Evolutionary conservation across 1,284 basidiomycete species (phyloP).

Genomic region (Apiotrichum gracile): DNA sequence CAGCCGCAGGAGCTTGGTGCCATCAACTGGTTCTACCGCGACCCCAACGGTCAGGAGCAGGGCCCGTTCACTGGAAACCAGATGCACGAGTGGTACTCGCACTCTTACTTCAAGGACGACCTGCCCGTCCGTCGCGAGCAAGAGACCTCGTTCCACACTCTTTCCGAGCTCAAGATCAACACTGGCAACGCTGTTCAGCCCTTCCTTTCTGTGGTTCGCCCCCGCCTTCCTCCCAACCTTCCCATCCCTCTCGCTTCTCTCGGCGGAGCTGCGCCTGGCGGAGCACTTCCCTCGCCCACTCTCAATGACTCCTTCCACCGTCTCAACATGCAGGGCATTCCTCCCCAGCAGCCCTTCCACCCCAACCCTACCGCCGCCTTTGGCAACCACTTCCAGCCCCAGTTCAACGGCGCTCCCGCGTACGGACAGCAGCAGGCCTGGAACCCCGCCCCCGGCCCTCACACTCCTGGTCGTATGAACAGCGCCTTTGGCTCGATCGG

Average conservation of each 20-base stretch:
- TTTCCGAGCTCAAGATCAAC: slow-evolving; percentile 41
- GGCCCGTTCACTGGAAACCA: slow-evolving; percentile 86
- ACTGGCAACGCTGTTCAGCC: slow-evolving; percentile 44
- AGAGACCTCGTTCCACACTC: slow-evolving; percentile 43
- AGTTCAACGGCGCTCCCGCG: slow-evolving; percentile 8
- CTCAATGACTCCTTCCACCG: slow-evolving; percentile 32
- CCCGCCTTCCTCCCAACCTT: slow-evolving; percentile 39
- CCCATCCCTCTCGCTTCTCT: slow-evolving; percentile 33
- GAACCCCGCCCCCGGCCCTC: slow-evolving; percentile 14
- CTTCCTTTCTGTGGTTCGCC: slow-evolving; percentile 39
- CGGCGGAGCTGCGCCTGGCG: slow-evolving; percentile 15
- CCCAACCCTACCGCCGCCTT: slow-evolving; percentile 3
- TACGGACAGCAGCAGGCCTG: slow-evolving; percentile 9
- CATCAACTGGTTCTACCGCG: slow-evolving; percentile 85
- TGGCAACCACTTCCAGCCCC: slow-evolving; percentile 7
- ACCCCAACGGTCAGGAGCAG: slow-evolving; percentile 82
- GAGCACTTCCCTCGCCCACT: not conserved
- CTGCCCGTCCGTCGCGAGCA: slow-evolving; percentile 71
- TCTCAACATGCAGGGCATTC: slow-evolving; percentile 19
- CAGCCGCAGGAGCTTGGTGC: slow-evolving; percentile 50
- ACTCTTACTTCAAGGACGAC: slow-evolving; percentile 81
- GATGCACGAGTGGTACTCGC: slow-evolving; percentile 96
- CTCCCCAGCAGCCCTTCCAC: slow-evolving; percentile 3
- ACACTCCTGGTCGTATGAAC: slow-evolving; percentile 14
- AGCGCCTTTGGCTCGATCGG: slow-evolving; percentile 17